These are phyloP conservation scores for Aspergillus hancockii DNA, from an alignment of 495 filamentous ascomycete species.

Conservation along the genomic window DNA sequence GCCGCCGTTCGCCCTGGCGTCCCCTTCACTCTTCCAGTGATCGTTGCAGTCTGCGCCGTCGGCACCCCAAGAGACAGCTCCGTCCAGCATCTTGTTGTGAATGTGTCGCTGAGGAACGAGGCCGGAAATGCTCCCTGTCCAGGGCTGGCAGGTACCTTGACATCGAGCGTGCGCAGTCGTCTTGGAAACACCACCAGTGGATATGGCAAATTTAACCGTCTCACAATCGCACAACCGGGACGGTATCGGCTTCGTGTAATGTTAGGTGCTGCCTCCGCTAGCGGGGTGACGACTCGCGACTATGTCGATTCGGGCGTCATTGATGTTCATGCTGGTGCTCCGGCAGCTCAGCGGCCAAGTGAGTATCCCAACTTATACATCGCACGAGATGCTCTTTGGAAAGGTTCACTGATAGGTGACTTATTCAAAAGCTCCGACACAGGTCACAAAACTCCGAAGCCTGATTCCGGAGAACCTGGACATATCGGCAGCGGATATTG, in stretches of 20 bases:
- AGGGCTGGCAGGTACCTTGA: conserved; percentile 34
- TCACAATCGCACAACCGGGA: conserved; percentile 36
- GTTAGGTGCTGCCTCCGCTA: conserved; percentile 32
- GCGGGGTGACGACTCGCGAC: conserved; percentile 35
- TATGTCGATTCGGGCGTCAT: conserved; percentile 39
- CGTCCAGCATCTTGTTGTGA: conserved; percentile 36
- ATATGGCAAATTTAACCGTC: conserved; percentile 35
- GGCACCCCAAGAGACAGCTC: conserved; percentile 26
- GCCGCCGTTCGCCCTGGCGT: conserved; percentile 28
- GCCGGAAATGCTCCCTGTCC: conserved; percentile 23
- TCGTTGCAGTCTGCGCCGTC: conserved; percentile 37
- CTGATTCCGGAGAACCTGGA: conserved; percentile 40
- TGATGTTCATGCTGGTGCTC: conserved; percentile 32
- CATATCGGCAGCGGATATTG: conserved; percentile 38
- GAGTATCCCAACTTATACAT: conserved; percentile 17
- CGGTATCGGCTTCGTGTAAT: conserved; percentile 40
- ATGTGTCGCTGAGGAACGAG: conserved; percentile 36
- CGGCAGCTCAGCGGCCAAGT: conserved; percentile 37
- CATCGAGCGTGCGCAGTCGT: conserved; percentile 39
- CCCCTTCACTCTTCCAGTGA: conserved; percentile 38
- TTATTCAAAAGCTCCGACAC: conserved; percentile 26
- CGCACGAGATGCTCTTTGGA: not conserved
- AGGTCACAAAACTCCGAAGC: conserved; percentile 29
- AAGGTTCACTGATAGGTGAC: not conserved
- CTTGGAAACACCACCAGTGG: conserved; percentile 37